Conservation (phyloP, 106 monocot species). For the Apostasia ramifera region DNA sequence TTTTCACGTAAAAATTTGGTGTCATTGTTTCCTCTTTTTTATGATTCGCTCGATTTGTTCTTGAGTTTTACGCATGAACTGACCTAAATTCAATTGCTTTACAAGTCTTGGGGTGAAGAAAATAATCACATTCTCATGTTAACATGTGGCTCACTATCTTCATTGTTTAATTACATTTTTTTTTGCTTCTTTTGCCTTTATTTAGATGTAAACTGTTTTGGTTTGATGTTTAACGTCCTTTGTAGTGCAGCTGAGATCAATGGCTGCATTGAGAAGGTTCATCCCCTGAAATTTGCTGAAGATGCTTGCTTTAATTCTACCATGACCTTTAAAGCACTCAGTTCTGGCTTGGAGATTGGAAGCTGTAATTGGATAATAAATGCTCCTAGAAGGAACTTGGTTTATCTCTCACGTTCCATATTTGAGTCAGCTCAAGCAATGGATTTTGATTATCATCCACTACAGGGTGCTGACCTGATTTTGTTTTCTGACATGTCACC, state of each 20-base stretch:
- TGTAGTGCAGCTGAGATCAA: conserved; percentile 70
- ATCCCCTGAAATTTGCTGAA: conserved; percentile 66
- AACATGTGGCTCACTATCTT: no score
- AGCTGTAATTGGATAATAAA: conserved; percentile 82
- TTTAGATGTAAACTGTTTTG: background rate
- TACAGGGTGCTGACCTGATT: conserved; percentile 60
- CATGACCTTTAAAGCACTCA: conserved; percentile 66
- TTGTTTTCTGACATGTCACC: conserved; percentile 78
- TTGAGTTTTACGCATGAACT: no score
- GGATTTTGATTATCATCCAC: conserved; percentile 49
- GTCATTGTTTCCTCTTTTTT: no score
- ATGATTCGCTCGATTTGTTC: no score
- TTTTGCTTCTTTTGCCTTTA: background rate
- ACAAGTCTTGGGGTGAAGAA: no score
- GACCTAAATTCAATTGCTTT: no score
- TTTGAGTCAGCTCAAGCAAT: conserved; percentile 54
- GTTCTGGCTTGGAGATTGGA: conserved; percentile 94
- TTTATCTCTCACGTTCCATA: conserved; percentile 72
- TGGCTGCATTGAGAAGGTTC: conserved; percentile 60
- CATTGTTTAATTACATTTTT: background rate
- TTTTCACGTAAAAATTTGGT: no score
- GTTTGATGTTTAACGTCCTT: conserved; percentile 1
- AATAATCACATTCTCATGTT: no score
- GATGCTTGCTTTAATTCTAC: conserved; percentile 70
- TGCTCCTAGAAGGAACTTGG: conserved; percentile 48